Evolutionary conservation across 2,329 filamentous ascomycete species (phyloP), one percentile per base, ranked within the genome.

Genomic region (Pestalotiopsis sp.): DNA sequence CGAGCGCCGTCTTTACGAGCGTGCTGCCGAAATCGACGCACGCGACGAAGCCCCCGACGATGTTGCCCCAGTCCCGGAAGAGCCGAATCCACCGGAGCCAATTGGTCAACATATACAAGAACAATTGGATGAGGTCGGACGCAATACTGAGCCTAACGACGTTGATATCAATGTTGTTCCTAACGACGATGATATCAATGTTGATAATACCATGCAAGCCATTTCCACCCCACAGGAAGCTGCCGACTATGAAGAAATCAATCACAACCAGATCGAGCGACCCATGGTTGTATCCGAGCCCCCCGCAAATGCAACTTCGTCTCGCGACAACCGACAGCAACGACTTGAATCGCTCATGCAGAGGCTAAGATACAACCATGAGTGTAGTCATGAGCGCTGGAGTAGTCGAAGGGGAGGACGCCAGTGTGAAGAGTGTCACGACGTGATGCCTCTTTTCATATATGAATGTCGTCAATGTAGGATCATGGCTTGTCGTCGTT

Each of bases 391-490:
- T 61, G 27, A 68, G 0, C 67, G 20, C 0, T 87, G 84, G 84
- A 72, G 52, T 11, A 31, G 23, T 2, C 4, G 64, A 25, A 1
- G 6, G 2, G 75, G 75, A 14, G 59, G 45, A 1, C 14, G 63
- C 2, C 3, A 25, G 3, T 78, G 76, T 38, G 76, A 75, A 57
- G 69, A 72, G 49, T 77, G 76, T 36, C 9, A 49, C 14, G 31
- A 74, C n/a, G 13, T 36, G 2, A 74, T 87, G 59, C 78, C 74
- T 0, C 0, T 70, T 0, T 88, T 77, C 69, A 85, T 88, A 13
- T 84, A 80, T 36, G 81, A 86, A 67, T 87, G 87, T 69, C 62
- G 55, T 0, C 77, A 81, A 63, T 89, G 86, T 68, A 74, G 74
- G 3, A 73, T 85, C 3, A 75, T 79, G 73, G 83, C 80, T 25